A percentile compares a stretch with the other conserved stretches of the same genome.
phyloP scores from a whole-genome alignment of 148 eudicot genomes.

The Drosera capensis region DNA sequence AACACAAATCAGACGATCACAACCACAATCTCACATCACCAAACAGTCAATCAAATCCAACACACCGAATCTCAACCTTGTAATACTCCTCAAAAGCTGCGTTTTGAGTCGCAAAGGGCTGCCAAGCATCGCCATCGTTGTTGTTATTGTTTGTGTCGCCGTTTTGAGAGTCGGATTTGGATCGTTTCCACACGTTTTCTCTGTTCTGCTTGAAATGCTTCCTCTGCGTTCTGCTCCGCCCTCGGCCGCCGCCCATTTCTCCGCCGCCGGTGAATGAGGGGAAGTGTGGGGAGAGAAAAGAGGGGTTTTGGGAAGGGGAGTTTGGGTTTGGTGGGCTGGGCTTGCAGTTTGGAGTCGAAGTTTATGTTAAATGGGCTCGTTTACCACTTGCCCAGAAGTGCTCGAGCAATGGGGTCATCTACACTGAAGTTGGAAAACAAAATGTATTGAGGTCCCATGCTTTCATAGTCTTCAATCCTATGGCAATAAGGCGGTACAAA shows the following conservation, averaged over 20 bases:
- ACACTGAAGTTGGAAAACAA: too few species aligned
- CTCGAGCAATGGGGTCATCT: too few species aligned
- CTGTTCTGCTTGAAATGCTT: conserved; percentile 70
- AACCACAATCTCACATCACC: neutral
- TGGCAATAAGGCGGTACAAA: too few species aligned
- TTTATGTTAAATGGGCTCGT: too few species aligned
- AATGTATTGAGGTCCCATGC: too few species aligned
- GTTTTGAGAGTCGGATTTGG: conserved; percentile 22
- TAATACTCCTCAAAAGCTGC: conserved; percentile 70
- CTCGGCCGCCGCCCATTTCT: conserved; percentile 42
- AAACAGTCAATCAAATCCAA: neutral
- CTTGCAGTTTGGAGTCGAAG: neutral
- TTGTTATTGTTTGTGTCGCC: conserved; percentile 6
- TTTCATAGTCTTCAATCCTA: too few species aligned
- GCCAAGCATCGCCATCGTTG: conserved; percentile 26
- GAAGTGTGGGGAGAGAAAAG: neutral
- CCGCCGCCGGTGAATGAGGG: conserved; percentile 5
- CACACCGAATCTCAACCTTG: conserved; percentile 26
- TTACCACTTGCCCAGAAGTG: too few species aligned
- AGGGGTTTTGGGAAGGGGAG: neutral
- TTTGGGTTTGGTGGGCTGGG: neutral
- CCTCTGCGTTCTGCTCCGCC: conserved; percentile 76
- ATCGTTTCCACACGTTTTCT: conserved; percentile 69
- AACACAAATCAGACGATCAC: neutral
- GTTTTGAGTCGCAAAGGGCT: conserved; percentile 57